A percentile compares a stretch with the other conserved stretches of the same genome.
These are phyloP conservation scores for Colletotrichum cereale DNA, from an alignment of 2,329 filamentous ascomycete genomes.

Conservation along the genomic window DNA sequence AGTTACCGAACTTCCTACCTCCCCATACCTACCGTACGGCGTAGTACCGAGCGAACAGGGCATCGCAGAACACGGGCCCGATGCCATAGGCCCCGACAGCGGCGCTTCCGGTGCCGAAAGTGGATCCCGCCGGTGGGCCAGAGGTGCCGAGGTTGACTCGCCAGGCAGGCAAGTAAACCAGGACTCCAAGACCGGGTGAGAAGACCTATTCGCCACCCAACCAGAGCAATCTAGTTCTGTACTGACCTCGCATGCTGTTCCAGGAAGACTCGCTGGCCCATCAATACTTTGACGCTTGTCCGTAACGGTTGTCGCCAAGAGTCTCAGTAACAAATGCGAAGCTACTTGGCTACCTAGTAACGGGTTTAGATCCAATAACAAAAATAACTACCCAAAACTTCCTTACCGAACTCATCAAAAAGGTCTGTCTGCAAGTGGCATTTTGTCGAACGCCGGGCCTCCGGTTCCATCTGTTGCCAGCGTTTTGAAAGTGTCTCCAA, in stretches of 20 bases:
- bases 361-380: no score
- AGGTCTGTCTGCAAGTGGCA: background rate
- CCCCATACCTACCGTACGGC: no score
- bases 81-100: background rate
- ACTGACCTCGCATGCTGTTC: background rate
- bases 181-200: background rate
- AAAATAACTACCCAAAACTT: background rate
- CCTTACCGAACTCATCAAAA: background rate
- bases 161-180: background rate
- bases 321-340: background rate
- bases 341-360: no score
- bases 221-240: background rate
- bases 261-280: background rate
- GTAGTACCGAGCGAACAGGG: background rate
- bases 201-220: background rate
- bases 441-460: background rate
- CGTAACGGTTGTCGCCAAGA: background rate
- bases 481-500: background rate
- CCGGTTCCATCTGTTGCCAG: background rate
- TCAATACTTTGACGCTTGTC: background rate
- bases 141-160: background rate
- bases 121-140: background rate
- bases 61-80: constrained; percentile 1
- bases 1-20: background rate
- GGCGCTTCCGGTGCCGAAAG: constrained; percentile 4